phyloP scores from a whole-genome alignment of 306 rosid genomes.

The Gastrolobium bilobum region DNA sequence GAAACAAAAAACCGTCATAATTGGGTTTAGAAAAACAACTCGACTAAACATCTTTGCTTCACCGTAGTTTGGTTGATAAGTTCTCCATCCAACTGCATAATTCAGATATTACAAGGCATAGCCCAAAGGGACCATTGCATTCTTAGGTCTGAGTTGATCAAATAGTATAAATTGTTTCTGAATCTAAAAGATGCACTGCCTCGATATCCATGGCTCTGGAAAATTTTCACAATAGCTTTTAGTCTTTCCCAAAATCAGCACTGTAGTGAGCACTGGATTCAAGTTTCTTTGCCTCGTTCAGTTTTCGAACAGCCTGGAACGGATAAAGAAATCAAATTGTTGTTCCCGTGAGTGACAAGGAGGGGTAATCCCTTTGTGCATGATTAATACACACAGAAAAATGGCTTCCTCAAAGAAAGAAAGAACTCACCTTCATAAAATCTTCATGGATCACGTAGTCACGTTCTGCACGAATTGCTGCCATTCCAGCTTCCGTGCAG shows the following conservation, averaged over 20 bases:
- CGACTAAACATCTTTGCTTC: constrained; percentile 23
- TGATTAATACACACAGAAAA: neutral
- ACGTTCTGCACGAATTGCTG: constrained; percentile 78
- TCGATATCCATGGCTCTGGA: constrained; percentile 43
- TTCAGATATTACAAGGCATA: constrained; percentile 25
- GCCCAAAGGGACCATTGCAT: constrained; percentile 8
- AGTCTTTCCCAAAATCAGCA: constrained; percentile 77
- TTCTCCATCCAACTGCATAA: constrained; percentile 20
- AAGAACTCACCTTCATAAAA: constrained; percentile 73
- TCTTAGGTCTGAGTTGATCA: neutral
- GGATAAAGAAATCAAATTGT: neutral
- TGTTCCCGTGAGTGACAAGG: neutral
- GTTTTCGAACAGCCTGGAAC: constrained; percentile 78
- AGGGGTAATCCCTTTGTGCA: neutral
- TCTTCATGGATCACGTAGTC: constrained; percentile 82
- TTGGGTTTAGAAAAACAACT: constrained; percentile 24
- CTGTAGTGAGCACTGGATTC: constrained; percentile 77
- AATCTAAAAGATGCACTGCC: constrained; percentile 47
- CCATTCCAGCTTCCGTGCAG: constrained; percentile 90
- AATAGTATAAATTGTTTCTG: neutral
- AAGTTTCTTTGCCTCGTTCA: constrained; percentile 83
- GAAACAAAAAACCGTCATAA: neutral
- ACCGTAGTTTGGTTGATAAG: neutral
- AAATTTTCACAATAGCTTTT: neutral
- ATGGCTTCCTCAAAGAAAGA: neutral